Conservation (phyloP, 208 protist genomes). For the Crithidia brevicula region DNA sequence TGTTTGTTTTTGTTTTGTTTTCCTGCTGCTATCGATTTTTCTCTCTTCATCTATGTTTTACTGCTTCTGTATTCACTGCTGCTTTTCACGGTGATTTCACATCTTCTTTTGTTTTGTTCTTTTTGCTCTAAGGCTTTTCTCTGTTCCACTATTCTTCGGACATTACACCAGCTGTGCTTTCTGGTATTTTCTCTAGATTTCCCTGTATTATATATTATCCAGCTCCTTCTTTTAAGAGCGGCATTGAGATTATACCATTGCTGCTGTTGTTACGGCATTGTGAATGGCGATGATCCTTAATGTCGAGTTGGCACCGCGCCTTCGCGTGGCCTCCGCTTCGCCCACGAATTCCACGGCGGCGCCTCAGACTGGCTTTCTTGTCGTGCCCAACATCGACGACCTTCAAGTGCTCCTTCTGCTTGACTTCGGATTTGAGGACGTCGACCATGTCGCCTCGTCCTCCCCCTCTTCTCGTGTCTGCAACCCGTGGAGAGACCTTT, state of each 20-base stretch:
- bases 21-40: background rate
- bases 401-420: constrained; percentile 12
- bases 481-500: constrained; percentile 12
- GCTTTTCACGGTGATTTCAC: background rate
- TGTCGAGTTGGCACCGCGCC: background rate
- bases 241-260: no score
- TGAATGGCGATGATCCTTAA: background rate
- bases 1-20: constrained; percentile 8
- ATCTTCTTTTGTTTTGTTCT: constrained; percentile 11
- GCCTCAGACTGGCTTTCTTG: constrained; percentile 3
- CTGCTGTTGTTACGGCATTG: no score
- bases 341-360: background rate
- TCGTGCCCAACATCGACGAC: constrained; percentile 9
- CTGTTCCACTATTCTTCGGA: no score
- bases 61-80: no score
- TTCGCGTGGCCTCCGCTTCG: background rate
- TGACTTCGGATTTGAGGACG: constrained; percentile 1
- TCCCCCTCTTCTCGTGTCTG: no score
- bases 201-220: no score
- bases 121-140: background rate
- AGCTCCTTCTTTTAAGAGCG: no score
- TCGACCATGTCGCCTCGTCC: no score
- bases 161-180: no score
- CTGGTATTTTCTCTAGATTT: no score
- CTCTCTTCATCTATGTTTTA: no score